These are phyloP conservation scores for Arabidopsis lyrata DNA, from an alignment of 441 rosid species.

Conservation along the genomic window DNA sequence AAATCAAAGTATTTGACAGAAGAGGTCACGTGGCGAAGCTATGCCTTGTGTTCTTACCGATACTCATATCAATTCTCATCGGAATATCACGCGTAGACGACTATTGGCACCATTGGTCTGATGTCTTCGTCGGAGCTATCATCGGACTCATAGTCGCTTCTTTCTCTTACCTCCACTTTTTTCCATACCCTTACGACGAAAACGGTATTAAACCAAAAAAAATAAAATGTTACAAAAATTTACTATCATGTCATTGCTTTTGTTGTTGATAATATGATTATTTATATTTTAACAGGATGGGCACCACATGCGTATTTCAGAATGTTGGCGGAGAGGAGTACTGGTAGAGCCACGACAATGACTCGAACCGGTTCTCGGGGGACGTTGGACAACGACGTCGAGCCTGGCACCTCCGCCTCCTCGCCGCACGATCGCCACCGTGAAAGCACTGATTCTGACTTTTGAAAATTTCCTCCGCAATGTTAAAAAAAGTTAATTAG, in stretches of 20 bases:
- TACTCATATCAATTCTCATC: slow-evolving; percentile 51
- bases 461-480: background rate
- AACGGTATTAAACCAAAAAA: slow-evolving; percentile 45
- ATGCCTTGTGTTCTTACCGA: slow-evolving; percentile 52
- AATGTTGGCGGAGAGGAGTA: slow-evolving; percentile 50
- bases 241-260: background rate
- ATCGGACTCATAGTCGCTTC: slow-evolving; percentile 52
- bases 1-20: slow-evolving; percentile 57
- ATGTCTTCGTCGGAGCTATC: slow-evolving; percentile 57
- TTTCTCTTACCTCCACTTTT: slow-evolving; percentile 64
- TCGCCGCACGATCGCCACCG: slow-evolving; percentile 35
- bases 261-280: background rate
- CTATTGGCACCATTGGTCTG: slow-evolving; percentile 73
- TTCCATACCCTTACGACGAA: slow-evolving; percentile 55
- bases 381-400: slow-evolving; percentile 37
- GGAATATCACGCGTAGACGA: slow-evolving; percentile 60
- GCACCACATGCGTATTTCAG: slow-evolving; percentile 63
- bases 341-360: slow-evolving; percentile 25
- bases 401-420: slow-evolving; percentile 23
- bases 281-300: slow-evolving; percentile 48
- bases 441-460: slow-evolving; percentile 38
- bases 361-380: slow-evolving; percentile 34
- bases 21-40: slow-evolving; percentile 57
- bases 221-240: background rate
- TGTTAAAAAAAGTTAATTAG: too few relatives aligned